These are phyloP conservation scores for Agaricus blazei DNA, from an alignment of 768 basidiomycete genomes.

Conservation along the genomic window DNA sequence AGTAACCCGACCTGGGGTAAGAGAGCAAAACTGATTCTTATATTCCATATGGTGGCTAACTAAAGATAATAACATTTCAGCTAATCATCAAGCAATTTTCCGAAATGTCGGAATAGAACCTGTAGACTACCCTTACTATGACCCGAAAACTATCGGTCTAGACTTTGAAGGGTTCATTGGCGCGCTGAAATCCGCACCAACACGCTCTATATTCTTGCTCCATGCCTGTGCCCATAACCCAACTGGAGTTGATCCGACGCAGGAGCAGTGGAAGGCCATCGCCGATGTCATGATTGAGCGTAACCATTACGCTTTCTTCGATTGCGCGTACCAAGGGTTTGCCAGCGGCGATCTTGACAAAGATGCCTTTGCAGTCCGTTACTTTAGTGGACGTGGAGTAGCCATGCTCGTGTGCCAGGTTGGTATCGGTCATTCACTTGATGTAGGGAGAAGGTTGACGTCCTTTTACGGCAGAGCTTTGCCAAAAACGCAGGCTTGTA, in stretches of 20 bases:
- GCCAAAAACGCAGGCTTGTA: constrained; percentile 97
- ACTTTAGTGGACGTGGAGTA: constrained; percentile 74
- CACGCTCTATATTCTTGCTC: constrained; percentile 80
- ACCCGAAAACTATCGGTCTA: constrained; percentile 83
- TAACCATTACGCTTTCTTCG: constrained; percentile 87
- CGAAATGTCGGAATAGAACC: constrained; percentile 87
- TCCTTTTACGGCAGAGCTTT: constrained; percentile 78
- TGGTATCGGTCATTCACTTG: constrained; percentile 35
- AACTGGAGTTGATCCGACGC: constrained; percentile 91
- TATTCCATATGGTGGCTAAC: constrained; percentile 3
- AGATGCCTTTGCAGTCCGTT: constrained; percentile 88
- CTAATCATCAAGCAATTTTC: constrained; percentile 88
- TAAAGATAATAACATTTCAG: constrained; percentile 29
- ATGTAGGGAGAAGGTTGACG: constrained; percentile 96
- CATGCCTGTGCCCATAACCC: constrained; percentile 98
- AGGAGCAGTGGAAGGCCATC: constrained; percentile 79
- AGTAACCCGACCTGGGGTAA: constrained; percentile 95
- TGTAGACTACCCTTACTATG: constrained; percentile 89
- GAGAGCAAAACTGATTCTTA: constrained; percentile 19
- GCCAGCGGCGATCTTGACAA: constrained; percentile 88
- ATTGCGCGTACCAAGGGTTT: constrained; percentile 97
- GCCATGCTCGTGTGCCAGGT: constrained; percentile 88
- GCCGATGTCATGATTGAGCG: constrained; percentile 67
- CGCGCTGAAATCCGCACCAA: constrained; percentile 57
- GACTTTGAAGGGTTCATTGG: constrained; percentile 68